Percentiles rank a stretch among this genome's conserved stretches.
phyloP scores from a whole-genome alignment of 352 stramenopile genomes.

The Phytophthora colocasiae region DNA sequence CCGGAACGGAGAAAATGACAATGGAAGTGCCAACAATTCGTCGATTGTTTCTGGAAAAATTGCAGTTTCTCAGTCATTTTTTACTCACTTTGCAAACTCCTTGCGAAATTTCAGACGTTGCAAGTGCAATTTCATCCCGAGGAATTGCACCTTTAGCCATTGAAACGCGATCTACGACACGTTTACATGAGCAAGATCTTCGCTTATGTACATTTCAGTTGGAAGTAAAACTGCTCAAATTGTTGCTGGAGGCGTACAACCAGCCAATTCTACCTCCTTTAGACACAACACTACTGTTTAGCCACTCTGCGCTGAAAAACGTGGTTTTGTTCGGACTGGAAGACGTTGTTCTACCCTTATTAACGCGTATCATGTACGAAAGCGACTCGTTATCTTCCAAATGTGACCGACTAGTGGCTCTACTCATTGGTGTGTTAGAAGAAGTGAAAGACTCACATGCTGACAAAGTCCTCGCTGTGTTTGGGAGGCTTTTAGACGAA shows the following conservation, averaged over 20 bases:
- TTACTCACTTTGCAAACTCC: slow-evolving; percentile 49
- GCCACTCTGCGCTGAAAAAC: slow-evolving; percentile 56
- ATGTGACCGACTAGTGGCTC: slow-evolving; percentile 55
- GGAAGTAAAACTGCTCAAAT: slow-evolving; percentile 24
- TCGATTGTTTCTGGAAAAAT: slow-evolving; percentile 32
- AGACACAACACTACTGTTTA: slow-evolving; percentile 51
- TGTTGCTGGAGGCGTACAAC: slow-evolving; percentile 22
- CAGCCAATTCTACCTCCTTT: slow-evolving; percentile 12
- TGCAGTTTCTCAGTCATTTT: slow-evolving; percentile 63
- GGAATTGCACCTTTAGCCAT: slow-evolving; percentile 35
- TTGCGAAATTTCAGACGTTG: slow-evolving; percentile 17
- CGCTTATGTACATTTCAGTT: slow-evolving; percentile 23
- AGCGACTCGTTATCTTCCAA: slow-evolving; percentile 25
- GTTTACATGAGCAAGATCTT: slow-evolving; percentile 11
- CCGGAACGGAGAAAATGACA: background rate
- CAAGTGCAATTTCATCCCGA: slow-evolving; percentile 3
- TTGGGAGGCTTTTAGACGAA: slow-evolving; percentile 49
- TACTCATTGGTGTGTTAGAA: slow-evolving; percentile 69
- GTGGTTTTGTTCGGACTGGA: slow-evolving; percentile 49
- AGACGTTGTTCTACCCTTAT: slow-evolving; percentile 23
- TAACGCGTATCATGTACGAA: slow-evolving; percentile 30
- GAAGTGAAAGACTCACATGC: slow-evolving; percentile 63
- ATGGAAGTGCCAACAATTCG: slow-evolving; percentile 16
- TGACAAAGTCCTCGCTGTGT: slow-evolving; percentile 50
- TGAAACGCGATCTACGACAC: slow-evolving; percentile 9